Base-by-base conservation (phyloP, 305 asterid genomes). In the Solanum hybrid region DNA sequence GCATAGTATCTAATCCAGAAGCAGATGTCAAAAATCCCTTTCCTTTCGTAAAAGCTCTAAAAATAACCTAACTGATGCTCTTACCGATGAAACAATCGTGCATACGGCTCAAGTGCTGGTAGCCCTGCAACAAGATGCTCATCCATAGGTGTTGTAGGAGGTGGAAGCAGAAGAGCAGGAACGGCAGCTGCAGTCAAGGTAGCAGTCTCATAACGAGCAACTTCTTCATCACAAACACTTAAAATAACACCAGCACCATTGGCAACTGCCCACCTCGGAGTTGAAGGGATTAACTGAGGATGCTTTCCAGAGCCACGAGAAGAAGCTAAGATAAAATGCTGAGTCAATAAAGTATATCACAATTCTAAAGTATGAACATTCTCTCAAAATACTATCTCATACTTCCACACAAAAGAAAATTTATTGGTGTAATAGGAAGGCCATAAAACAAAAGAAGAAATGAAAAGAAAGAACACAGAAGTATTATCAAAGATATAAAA, bases 221-320 rank as follows among this genome's bases (percentile, higher is more conserved):
- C 99, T 96, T 98, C 99, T 90, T 97, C 99, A 22, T 98, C 99
- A 91, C 99, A 98, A 90, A 98, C 99, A 92, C 99, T 98, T 83
- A 98, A 95, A 92, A 98, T 98, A 77, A 98, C 99, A 89, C 99
- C 99, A 89, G 99, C 99, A 36, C 99, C 99, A 93, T 98, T 98
- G 91, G 99, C 99, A 93, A 96, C 99, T 32, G 99, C 99, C 99
- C 99, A 98, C 92, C 99, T 95, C 10, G 99, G 99, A 89, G 98
- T 98, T 84, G 99, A 94, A 89, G 98, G 99, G 92, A 98, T 92
- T 79, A 97, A 96, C 92, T 98, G 99, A 85, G 99, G 98, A 94
- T 98, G 99, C 94, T 98, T 98, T 93, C 99, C 99, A 88, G 99
- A 97, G 90, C 99, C 99, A 92, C 98, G 96, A 91, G 99, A 93